Conservation (phyloP, 257 asterid species). For the Solanum acaule region DNA sequence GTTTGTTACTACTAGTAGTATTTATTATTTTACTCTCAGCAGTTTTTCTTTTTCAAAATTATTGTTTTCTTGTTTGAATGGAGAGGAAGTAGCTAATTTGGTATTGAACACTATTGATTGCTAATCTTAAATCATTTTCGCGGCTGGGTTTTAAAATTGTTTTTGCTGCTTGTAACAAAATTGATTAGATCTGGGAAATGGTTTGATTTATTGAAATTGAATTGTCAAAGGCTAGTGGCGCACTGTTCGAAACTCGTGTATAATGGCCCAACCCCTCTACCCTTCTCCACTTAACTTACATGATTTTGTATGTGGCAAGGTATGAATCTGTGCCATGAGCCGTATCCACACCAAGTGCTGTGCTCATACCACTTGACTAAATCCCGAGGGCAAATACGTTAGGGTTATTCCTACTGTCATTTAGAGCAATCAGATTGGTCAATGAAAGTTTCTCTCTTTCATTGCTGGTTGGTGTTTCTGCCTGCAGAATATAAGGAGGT, state of each 20-base stretch:
- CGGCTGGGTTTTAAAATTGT: not conserved
- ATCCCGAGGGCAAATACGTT: not conserved
- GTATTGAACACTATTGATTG: not conserved
- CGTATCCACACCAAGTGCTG: not conserved
- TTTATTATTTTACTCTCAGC: not conserved
- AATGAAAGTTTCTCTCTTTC: not conserved
- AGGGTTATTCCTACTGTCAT: not conserved
- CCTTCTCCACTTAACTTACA: not conserved
- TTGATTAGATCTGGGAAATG: not conserved
- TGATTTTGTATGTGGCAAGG: not conserved
- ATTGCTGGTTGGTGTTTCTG: not conserved
- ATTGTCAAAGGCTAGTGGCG: not conserved
- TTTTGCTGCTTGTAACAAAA: not conserved
- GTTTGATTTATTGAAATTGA: not conserved
- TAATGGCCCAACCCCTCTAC: not conserved
- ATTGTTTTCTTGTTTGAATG: not conserved
- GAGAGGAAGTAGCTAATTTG: not conserved
- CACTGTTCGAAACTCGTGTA: not conserved
- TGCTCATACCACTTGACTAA: not conserved
- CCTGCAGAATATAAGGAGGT: not conserved
- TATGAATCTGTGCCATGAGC: not conserved
- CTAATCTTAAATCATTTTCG: not conserved
- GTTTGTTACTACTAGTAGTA: not conserved
- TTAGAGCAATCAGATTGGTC: not conserved
- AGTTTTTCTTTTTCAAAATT: not conserved